These are phyloP conservation scores for Aspergillus sojae DNA, from an alignment of 2,329 filamentous ascomycete species.

Conservation along the genomic window DNA sequence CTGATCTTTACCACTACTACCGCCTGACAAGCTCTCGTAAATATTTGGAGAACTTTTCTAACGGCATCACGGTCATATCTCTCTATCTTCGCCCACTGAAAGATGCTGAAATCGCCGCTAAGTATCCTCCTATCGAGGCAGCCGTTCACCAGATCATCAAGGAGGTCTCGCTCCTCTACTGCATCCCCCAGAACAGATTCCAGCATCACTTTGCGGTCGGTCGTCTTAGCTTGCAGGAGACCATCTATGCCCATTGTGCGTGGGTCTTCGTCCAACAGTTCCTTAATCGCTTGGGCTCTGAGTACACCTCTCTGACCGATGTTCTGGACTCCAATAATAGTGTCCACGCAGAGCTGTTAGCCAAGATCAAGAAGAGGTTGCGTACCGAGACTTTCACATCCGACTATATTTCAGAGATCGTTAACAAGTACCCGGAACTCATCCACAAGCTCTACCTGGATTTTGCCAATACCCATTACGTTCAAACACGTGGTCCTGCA, in stretches of 20 bases:
- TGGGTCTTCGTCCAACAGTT: conserved; percentile 99
- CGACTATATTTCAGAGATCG: conserved; percentile 97
- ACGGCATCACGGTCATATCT: conserved; percentile 96
- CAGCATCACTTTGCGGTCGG: conserved; percentile 85
- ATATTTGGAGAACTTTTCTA: conserved; percentile 98
- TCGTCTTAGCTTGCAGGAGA: conserved; percentile 88
- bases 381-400: conserved; percentile 97
- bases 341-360: conserved; percentile 80
- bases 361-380: conserved; percentile 92
- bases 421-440: conserved; percentile 83
- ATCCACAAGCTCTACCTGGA: conserved; percentile 86
- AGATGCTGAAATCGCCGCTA: conserved; percentile 56
- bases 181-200: conserved; percentile 95
- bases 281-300: conserved; percentile 87
- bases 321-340: conserved; percentile 81
- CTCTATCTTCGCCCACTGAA: conserved; percentile 82
- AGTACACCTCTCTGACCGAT: conserved; percentile 84
- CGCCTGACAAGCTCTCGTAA: conserved; percentile 94
- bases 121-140: conserved; percentile 80
- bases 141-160: conserved; percentile 99
- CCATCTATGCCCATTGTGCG: conserved; percentile 94
- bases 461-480: conserved; percentile 85
- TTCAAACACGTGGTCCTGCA: conserved; percentile 63
- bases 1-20: conserved; percentile 98
- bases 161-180: conserved; percentile 95